These are phyloP conservation scores for Penicillium waksmanii DNA, from an alignment of 495 filamentous ascomycete genomes.

Conservation along the genomic window DNA sequence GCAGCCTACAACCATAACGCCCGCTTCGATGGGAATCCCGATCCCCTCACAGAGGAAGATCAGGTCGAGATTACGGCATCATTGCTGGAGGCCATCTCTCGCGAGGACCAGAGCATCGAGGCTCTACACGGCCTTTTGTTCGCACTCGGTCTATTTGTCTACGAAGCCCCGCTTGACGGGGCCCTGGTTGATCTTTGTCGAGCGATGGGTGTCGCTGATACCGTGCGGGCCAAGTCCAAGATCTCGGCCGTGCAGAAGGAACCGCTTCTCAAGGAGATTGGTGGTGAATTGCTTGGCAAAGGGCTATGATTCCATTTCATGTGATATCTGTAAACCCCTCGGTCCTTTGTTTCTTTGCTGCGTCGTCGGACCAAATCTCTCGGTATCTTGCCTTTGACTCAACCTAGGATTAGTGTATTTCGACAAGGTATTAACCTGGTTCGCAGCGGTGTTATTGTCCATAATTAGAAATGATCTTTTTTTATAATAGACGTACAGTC, in stretches of 20 bases:
- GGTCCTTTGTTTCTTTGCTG: background rate
- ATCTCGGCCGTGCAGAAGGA: slow-evolving; percentile 56
- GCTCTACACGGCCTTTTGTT: slow-evolving; percentile 72
- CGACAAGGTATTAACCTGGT: too few relatives aligned
- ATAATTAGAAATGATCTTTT: too few relatives aligned
- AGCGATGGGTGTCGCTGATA: slow-evolving; percentile 68
- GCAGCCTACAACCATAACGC: slow-evolving; percentile 68
- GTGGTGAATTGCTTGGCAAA: slow-evolving; percentile 47
- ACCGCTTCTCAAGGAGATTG: slow-evolving; percentile 63
- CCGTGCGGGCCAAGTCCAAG: slow-evolving; percentile 56
- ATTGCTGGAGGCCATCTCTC: slow-evolving; percentile 72
- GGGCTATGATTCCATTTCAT: slow-evolving; percentile 23
- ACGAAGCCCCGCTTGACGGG: slow-evolving; percentile 67
- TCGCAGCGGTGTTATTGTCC: too few relatives aligned
- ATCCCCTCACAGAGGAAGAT: slow-evolving; percentile 65
- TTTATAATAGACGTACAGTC: too few relatives aligned
- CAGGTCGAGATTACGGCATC: slow-evolving; percentile 81
- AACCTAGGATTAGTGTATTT: too few relatives aligned
- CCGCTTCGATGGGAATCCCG: slow-evolving; percentile 58
- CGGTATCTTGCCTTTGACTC: background rate
- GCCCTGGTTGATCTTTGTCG: slow-evolving; percentile 75
- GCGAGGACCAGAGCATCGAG: slow-evolving; percentile 69
- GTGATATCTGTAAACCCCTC: slow-evolving; percentile 4
- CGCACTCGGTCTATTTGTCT: slow-evolving; percentile 73
- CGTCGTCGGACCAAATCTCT: background rate